phyloP scores from a whole-genome alignment of 306 rosid species.

The Ammopiptanthus mongolicus region DNA sequence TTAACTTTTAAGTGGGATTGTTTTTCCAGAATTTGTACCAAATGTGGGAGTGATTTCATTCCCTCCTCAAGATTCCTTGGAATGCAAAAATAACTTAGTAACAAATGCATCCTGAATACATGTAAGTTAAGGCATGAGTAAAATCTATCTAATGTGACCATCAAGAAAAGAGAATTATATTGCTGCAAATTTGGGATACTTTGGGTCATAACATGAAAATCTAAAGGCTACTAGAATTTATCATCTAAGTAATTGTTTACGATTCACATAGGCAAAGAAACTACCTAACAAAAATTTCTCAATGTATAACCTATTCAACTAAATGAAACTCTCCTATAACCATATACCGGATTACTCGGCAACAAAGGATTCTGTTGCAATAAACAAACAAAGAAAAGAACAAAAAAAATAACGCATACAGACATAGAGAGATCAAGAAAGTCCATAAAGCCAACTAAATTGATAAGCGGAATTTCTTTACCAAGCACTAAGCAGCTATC shows the following conservation, averaged over 20 bases:
- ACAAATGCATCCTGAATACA: not conserved
- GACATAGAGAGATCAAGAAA: not conserved
- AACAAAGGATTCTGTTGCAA: not conserved
- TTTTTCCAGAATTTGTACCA: not conserved
- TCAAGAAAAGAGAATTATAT: too few relatives aligned
- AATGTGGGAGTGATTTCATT: not conserved
- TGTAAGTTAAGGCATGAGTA: not conserved
- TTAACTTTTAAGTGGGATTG: not conserved
- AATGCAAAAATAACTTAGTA: too few relatives aligned
- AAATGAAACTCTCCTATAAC: not conserved
- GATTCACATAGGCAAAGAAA: not conserved
- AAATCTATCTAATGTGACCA: not conserved
- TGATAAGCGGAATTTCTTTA: conserved; percentile 23
- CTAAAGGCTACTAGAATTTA: not conserved
- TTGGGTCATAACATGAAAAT: not conserved
- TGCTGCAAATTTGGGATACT: too few relatives aligned
- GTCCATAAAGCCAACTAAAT: not conserved
- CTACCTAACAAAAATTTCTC: not conserved
- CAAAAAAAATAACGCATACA: not conserved
- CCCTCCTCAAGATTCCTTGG: too few relatives aligned
- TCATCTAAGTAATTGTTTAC: not conserved
- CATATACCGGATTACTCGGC: not conserved
- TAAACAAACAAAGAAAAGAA: not conserved
- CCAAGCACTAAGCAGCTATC: conserved; percentile 57
- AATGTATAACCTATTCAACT: not conserved